Percentiles rank a stretch among this genome's conserved stretches.
These are phyloP conservation scores for Cladophialophora immunda DNA, from an alignment of 2,329 filamentous ascomycete genomes.

Conservation along the genomic window DNA sequence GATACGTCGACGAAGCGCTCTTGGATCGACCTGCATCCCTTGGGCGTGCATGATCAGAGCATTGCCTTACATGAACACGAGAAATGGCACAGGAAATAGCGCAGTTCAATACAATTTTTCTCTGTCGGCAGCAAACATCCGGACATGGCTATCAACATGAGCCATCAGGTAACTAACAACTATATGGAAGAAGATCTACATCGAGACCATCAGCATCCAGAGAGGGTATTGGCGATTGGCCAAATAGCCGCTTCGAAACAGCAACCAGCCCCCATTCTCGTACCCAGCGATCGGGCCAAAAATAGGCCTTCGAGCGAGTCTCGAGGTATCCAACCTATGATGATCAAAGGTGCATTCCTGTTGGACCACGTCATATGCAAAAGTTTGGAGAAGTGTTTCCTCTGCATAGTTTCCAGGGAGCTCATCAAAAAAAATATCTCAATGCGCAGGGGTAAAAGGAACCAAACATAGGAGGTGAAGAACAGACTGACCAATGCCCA, in stretches of 20 bases:
- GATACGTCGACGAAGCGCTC: slow-evolving; percentile 18
- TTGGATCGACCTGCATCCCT: neutral
- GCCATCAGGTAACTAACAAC: neutral
- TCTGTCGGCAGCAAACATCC: neutral
- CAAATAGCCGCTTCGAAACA: slow-evolving; percentile 13
- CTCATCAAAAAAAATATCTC: neutral
- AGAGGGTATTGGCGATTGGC: slow-evolving; percentile 14
- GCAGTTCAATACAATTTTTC: neutral
- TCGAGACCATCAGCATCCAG: neutral
- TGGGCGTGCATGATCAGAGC: neutral
- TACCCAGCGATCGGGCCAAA: slow-evolving; percentile 12
- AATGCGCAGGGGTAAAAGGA: neutral
- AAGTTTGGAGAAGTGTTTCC: neutral
- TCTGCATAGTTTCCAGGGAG: neutral
- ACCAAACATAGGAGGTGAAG: neutral
- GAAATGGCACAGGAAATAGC: neutral
- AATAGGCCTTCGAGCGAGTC: slow-evolving; percentile 13
- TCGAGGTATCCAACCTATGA: neutral
- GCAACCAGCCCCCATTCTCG: slow-evolving; percentile 8
- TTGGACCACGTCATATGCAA: neutral
- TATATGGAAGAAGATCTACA: slow-evolving; percentile 10
- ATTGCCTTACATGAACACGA: neutral
- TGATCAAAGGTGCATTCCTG: neutral
- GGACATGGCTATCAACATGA: neutral
- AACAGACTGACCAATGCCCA: neutral